Conservation (phyloP, 2,329 filamentous ascomycete genomes). For the Aspergillus hortae region DNA sequence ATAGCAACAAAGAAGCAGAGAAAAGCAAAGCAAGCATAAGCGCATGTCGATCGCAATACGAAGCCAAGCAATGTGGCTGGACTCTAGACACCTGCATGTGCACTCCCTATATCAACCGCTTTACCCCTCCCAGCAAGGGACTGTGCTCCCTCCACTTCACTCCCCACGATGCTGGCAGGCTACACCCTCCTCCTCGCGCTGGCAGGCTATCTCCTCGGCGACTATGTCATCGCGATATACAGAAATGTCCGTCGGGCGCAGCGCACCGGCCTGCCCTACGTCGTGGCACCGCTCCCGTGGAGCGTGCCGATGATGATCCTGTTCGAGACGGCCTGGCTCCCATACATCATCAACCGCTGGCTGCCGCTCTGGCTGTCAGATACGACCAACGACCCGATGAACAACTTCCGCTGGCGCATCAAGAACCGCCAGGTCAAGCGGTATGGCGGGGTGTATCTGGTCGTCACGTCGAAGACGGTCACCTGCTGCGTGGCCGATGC, state of each 20-base stretch:
- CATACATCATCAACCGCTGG: slow-evolving; percentile 8
- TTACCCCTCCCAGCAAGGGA: no score
- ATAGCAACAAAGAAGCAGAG: no score
- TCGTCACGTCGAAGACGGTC: slow-evolving; percentile 8
- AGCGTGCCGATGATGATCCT: slow-evolving; percentile 3
- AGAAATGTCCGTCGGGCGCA: background rate
- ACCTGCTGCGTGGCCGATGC: slow-evolving; percentile 16
- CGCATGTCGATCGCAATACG: no score
- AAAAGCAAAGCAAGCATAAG: no score
- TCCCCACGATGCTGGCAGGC: background rate
- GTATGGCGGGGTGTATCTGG: slow-evolving; percentile 14
- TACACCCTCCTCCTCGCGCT: background rate
- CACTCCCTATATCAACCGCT: no score
- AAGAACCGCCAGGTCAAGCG: slow-evolving; percentile 12
- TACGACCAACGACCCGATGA: slow-evolving; percentile 5
- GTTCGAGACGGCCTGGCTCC: slow-evolving; percentile 1
- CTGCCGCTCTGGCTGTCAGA: slow-evolving; percentile 13
- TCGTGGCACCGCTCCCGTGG: slow-evolving; percentile 4
- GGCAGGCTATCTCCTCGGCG: background rate
- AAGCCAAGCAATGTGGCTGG: no score
- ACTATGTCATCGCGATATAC: background rate
- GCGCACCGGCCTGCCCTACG: slow-evolving; percentile 10
- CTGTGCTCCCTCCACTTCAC: no score
- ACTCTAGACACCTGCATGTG: no score
- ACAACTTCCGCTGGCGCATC: slow-evolving; percentile 12